Conservation (phyloP, 78 protist genomes). For the Corallochytrium limacisporum region DNA sequence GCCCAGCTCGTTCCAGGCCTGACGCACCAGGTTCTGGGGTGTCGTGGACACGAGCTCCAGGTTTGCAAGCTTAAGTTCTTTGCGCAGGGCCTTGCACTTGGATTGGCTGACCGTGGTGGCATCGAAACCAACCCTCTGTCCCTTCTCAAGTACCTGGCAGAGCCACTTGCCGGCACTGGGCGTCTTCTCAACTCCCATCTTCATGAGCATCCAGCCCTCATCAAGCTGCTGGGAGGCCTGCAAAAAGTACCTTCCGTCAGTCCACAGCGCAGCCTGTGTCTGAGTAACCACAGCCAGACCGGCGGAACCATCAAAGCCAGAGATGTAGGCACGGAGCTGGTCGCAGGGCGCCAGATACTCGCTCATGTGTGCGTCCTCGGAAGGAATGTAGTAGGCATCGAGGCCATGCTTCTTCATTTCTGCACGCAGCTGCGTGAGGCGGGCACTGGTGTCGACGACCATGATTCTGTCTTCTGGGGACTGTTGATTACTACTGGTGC, state of each 20-base stretch:
- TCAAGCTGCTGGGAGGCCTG: slow-evolving; percentile 62
- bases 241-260: slow-evolving; percentile 71
- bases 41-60: background rate
- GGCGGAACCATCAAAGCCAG: slow-evolving; percentile 75
- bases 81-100: background rate
- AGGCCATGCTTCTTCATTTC: background rate
- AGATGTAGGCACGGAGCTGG: slow-evolving; percentile 43
- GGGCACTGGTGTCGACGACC: background rate
- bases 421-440: background rate
- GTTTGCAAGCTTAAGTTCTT: background rate
- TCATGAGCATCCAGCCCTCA: slow-evolving; percentile 55
- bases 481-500: too few species aligned
- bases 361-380: slow-evolving; percentile 58
- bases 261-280: slow-evolving; percentile 63
- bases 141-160: background rate
- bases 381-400: slow-evolving; percentile 30
- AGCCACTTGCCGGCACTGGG: slow-evolving; percentile 38
- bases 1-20: background rate
- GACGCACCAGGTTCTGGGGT: background rate
- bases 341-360: slow-evolving; percentile 62
- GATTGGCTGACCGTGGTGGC: background rate
- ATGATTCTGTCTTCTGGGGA: background rate
- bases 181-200: slow-evolving; percentile 21
- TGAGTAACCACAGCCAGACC: slow-evolving; percentile 62
- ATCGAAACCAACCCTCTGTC: slow-evolving; percentile 33